Conservation (phyloP, 495 filamentous ascomycete genomes). For the Usnea hakonensis region DNA sequence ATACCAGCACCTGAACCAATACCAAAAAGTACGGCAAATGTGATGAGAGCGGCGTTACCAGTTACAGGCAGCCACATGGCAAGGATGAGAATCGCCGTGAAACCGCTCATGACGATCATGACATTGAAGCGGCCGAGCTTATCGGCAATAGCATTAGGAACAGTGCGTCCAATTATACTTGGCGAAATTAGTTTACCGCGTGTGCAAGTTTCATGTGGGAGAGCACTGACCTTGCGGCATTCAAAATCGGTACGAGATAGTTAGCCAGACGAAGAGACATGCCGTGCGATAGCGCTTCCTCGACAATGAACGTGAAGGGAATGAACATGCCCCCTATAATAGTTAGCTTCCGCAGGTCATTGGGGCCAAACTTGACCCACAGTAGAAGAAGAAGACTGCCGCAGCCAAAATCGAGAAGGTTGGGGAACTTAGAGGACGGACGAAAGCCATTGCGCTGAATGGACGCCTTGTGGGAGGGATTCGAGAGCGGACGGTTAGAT, state of each 20-base stretch:
- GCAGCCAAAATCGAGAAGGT: constrained; percentile 47
- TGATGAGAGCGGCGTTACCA: constrained; percentile 24
- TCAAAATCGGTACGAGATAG: constrained; percentile 43
- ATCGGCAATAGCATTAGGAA: constrained; percentile 29
- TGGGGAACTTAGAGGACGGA: constrained; percentile 49
- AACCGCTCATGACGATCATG: constrained; percentile 21
- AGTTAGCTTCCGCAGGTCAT: neutral
- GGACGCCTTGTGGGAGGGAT: constrained; percentile 38
- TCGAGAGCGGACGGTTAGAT: constrained; percentile 49
- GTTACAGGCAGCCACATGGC: constrained; percentile 32
- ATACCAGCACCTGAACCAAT: constrained; percentile 33
- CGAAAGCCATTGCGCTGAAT: constrained; percentile 21
- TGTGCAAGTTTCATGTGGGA: neutral
- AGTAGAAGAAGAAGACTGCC: constrained; percentile 37
- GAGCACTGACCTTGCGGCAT: constrained; percentile 33
- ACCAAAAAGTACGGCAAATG: constrained; percentile 30
- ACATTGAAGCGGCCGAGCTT: constrained; percentile 33
- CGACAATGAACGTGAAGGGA: constrained; percentile 39
- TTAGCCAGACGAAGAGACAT: constrained; percentile 33
- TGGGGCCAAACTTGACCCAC: neutral
- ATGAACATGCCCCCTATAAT: constrained; percentile 38
- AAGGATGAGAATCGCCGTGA: constrained; percentile 27
- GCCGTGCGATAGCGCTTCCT: constrained; percentile 31
- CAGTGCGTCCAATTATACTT: constrained; percentile 28
- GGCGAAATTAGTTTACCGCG: neutral